Base-by-base conservation (phyloP, 1,284 basidiomycete species). In the Pisolithus thermaeus region DNA sequence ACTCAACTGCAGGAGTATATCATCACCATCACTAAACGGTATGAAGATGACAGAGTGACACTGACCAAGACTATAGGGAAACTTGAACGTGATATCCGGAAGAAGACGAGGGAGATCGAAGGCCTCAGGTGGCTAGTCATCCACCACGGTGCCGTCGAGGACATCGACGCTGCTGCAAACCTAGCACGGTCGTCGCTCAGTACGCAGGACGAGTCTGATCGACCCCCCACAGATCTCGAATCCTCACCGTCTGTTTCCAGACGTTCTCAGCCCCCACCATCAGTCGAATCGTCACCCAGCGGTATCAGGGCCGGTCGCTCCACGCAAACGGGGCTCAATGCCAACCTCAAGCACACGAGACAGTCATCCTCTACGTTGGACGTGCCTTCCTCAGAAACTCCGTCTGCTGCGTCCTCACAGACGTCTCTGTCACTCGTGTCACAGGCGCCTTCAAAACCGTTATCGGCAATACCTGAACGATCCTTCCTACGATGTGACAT, bases 51-150 rank as follows among this genome's bases (percentile, higher is more conserved):
- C 61, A 75, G 75, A 48, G 62, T 60, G 41, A 63, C 65, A 47
- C 65, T 75, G 53, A 57, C 70, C 41, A 66, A 56, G 27, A 72
- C 68, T 14, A 70, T 79, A 14, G 72, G 74, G 51, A 59, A 57
- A n/a, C 68, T 76, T 11, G 73, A 78, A 59, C 66, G 66, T 28
- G 71, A 72, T 51, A 60, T 69, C 36, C 64, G 65, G 28, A 70
- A 72, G 58, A 70, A 72, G 57, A 75, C 70, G 56, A 62, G 69
- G 51, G 77, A 78, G 61, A 73, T 79, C 45, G 71, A 73, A 49
- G 77, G 77, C 18, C 63, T 78, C 38, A 68, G 73, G 32, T 78
- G 73, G 72, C 69, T 78, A 18, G 69, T 78, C 45, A 68, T 75
- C 52, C 70, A 78, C 54, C 61, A 66, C 3, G 70, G 64, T 23